Evolutionary conservation across 306 rosid genomes (phyloP).

Genomic region (Inga oerstediana): DNA sequence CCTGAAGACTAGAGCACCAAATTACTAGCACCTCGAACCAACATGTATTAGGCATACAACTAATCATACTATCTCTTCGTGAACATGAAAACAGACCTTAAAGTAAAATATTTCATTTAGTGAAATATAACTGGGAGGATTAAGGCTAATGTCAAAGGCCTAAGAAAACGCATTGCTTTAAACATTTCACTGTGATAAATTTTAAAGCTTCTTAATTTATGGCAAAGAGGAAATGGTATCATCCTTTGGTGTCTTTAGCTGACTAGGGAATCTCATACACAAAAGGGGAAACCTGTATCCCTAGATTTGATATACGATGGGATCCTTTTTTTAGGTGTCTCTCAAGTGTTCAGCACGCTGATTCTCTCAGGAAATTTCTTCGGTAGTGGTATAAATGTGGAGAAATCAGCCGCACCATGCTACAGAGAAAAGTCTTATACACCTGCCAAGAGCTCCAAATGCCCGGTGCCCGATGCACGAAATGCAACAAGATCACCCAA

Average conservation of each 20-base stretch:
- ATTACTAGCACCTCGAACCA: not conserved
- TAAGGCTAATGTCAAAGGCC: not conserved
- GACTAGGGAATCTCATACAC: not conserved
- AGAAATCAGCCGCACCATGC: not conserved
- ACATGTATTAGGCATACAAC: not conserved
- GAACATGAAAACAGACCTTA: not conserved
- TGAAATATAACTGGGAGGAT: not conserved
- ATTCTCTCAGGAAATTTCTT: not conserved
- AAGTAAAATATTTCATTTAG: not conserved
- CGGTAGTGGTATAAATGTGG: not conserved
- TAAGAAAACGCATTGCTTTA: not conserved
- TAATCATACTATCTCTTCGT: not conserved
- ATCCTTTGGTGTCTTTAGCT: not conserved
- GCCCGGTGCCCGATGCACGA: constrained; percentile 92
- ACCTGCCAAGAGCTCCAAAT: constrained; percentile 95
- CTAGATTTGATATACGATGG: not conserved
- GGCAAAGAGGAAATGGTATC: not conserved
- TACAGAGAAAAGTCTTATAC: not conserved
- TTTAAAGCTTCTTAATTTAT: not conserved
- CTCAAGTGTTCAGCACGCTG: not conserved
- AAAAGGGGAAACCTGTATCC: not conserved
- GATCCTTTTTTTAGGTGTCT: not conserved
- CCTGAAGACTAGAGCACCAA: not conserved
- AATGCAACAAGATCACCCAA: constrained; percentile 91
- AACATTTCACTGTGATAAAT: not conserved